Evolutionary conservation across 2,329 filamentous ascomycete genomes (phyloP), one percentile per base, ranked within the genome.

Genomic region (Alternaria sp.): DNA sequence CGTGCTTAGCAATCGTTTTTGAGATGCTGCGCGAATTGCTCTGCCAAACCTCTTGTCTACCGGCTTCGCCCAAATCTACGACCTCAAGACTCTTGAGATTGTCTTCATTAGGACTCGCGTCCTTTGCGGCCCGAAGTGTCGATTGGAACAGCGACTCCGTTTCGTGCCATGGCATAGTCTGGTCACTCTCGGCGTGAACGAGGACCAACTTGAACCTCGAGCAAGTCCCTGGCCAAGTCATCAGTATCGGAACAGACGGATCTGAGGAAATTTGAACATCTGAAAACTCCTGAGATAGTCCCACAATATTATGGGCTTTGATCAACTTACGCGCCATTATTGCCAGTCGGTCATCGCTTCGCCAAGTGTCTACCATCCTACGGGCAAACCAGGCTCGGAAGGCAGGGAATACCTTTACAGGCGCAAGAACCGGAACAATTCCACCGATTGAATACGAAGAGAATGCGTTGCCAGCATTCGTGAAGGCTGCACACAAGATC

Each of bases 401-500:
- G 11, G 83, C 81, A 0, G 91, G 91, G 71, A 90, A 90, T 4
- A 83, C 78, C 18, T 87, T 82, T 8, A 97, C 82, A 0, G 93
- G 93, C 2, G 89, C 88, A 18, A 97, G 83, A 4, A 97, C 81
- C 0, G 93, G 93, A 11, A 96, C 81, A 5, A 91, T 75, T 1
- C 93, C 93, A 26, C 86, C 90, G 36, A 95, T 87, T 8, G 89
- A 88, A 74, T 97, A 98, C 9, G 87, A 89, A 1, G 89, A 84
- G 12, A 97, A 85, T 62, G 97, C 85, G 30, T 85, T 87, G 0
- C 90, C 87, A 12, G 96, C 79, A 64, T 89, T 90, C 43, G 88
- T 91, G 80, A 97, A 97, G 1, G 88, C 88, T 1, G 93, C 90
- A 9, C 96, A 87, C 9, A 97, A 85, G 18, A 97, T 84, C 2